Base-by-base conservation (phyloP, 2,329 filamentous ascomycete species). In the Fusarium sulawesiense region DNA sequence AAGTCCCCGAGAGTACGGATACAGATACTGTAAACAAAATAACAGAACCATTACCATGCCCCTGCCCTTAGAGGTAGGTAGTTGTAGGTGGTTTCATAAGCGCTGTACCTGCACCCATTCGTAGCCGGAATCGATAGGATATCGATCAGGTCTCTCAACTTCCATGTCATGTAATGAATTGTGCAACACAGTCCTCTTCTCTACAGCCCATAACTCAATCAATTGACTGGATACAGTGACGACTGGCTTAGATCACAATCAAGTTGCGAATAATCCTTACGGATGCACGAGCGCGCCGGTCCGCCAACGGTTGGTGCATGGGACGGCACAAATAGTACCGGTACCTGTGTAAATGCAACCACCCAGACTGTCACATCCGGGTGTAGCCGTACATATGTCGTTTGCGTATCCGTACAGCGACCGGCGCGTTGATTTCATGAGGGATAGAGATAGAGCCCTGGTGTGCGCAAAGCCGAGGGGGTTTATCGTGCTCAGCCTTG, bases 281-380 rank as follows among this genome's bases (percentile, higher is more conserved):
- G 76, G 69, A 75, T 79, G 77, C 75, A 79, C 62, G 76, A 76
- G 76, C 77, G 78, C 76, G 76, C 76, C 77, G 77, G 77, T 77
- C 76, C 77, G 70, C 70, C 68, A 64, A 77, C 72, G 61, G 60
- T 56, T 66, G 66, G 57, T 64, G 63, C 57, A 51, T 34, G 32
- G 32, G 32, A 51, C 16, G 48, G 60, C 49, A 41, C 40, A 45
- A 45, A 51, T 29, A 53, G 16, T 47, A 47, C 30, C 30, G 20
- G 30, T 56, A 34, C 30, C 30, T 20, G 21, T 56, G 34, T 27
- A 46, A n/a, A 48, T 34, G 23, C 25, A 23, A 27, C 40, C 40
- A 46, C 46, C 27, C 32, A 63, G 21, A n/a, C 27, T 42, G 47
- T 54, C 47, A 42, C 37, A 50, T 64, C 61, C 45, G 40, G 30